Base-by-base conservation (phyloP, 2,329 filamentous ascomycete species). In the Penicillium thymicola region DNA sequence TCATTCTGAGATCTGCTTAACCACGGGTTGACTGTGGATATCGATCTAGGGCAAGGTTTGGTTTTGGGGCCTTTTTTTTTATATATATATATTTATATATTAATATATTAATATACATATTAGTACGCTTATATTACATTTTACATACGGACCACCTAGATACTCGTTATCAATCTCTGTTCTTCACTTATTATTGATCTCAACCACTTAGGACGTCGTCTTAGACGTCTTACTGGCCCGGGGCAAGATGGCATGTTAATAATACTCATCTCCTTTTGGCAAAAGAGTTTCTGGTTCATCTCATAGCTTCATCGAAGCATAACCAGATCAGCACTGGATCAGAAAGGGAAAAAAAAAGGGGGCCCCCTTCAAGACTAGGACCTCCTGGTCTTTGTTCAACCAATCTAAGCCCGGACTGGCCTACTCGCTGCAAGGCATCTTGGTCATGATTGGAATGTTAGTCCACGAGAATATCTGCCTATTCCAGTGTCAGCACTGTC, bases 371-470 rank as follows among this genome's bases (percentile, higher is more conserved):
- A 43, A 53, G 27, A 32, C 41, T 53, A 37, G 43, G 52, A 53
- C 47, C 41, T 61, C 59, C 46, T 52, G 34, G 51, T 52, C 43
- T 37, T 49, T 32, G 16, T 40, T 38, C 40, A 54, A 53, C 45
- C 54, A 61, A 57, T 58, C 57, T 53, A 50, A 51, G n/a, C 51
- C 52, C 38, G 51, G 56, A 21, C 44, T 34, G 38, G 54, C 25
- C 54, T 49, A 37, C 36, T 55, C 45, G 52, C 62, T 62, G 64
- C 64, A 66, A 66, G 64, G 64, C 49, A 54, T 23, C 55, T 59
- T 59, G 48, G 64, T 64, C 59, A 57, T 62, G 61, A 65, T 65
- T 66, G 62, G 52, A 66, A 66, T 62, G 36, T 21, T 53, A 36
- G 52, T 51, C 57, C 60, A 64, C 55, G 60, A 59, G 62, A 58